Evolutionary conservation across 768 basidiomycete species (phyloP), one percentile per base, ranked within the genome.

Genomic region (Polyporus arcularius): DNA sequence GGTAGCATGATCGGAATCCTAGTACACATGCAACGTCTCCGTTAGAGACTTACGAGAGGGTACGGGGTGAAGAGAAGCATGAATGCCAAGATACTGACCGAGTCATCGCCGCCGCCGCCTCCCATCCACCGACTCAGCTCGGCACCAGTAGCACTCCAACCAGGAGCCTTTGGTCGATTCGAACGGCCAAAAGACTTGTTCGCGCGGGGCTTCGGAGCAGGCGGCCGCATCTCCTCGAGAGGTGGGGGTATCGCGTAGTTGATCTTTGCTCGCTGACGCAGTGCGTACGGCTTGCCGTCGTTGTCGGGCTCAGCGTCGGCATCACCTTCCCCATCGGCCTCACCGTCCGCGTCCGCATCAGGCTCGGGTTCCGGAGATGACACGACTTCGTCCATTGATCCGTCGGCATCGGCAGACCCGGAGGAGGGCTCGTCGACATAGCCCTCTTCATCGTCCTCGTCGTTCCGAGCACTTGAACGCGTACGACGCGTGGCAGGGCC

Each of bases 191-290:
- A 56, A 4, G 46, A 69, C 64, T 16, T 58, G 59, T 35, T 62
- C 8, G 65, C 43, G 30, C 68, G 65, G 10, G 65, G 68, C 60
- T 77, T 79, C 32, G 76, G 72, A 0, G 83, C 82, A 0, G 83
- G 82, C 45, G 79, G 67, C 26, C 65, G 74, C 71, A 89, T 75
- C 39, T 92, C 90, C 52, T 94, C 92, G 15, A 94, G 75, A 0
- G 91, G 88, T 0, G 92, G 91, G 1, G 89, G 90, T 21, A 92
- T 89, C 12, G 87, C 87, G 58, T 94, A 94, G 69, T 93, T 92
- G 66, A 94, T 85, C 61, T 82, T 80, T 47, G 68, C 70, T 53
- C 91, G 78, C 67, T 86, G 83, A 18, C 92, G 78, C 40, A 94
- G 76, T 0, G 84, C 69, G 66, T 94, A 94, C 15, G 85, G 84